A percentile compares a stretch with the other conserved stretches of the same genome.
Conservation (phyloP, 164 flowering plant species). For the Nymphaea colorata region DNA sequence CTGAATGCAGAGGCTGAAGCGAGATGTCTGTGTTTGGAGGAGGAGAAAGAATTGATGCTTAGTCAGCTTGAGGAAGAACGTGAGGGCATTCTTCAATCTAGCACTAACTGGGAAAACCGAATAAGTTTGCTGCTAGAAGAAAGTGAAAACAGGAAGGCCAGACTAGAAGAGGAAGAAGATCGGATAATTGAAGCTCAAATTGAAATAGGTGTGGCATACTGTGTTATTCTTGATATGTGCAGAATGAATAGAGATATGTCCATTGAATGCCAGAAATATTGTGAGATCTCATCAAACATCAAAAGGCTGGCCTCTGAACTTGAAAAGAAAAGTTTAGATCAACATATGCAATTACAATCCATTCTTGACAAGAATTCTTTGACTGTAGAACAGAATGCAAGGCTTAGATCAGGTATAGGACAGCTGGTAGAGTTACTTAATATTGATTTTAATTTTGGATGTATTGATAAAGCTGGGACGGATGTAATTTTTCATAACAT, state of each 20-base stretch:
- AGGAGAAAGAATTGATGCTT: constrained; percentile 38
- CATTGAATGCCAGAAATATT: constrained; percentile 52
- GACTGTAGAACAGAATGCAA: constrained; percentile 15
- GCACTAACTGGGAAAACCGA: constrained; percentile 38
- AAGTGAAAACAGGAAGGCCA: constrained; percentile 31
- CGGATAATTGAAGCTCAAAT: constrained; percentile 55
- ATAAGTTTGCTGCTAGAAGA: constrained; percentile 49
- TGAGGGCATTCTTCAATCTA: constrained; percentile 22
- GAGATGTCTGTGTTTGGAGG: constrained; percentile 24
- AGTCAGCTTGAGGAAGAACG: constrained; percentile 52
- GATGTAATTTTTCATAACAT: constrained; percentile 22
- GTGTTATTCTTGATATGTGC: constrained; percentile 53
- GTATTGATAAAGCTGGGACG: constrained; percentile 16
- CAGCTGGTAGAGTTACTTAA: constrained; percentile 45
- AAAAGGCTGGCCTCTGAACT: constrained; percentile 49
- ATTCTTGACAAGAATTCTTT: constrained; percentile 30
- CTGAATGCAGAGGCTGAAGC: constrained; percentile 19
- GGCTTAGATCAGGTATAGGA: constrained; percentile 35
- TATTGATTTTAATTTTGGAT: constrained; percentile 14
- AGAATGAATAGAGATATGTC: constrained; percentile 40
- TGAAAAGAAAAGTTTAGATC: constrained; percentile 55
- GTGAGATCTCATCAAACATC: constrained; percentile 44
- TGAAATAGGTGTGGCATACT: constrained; percentile 64
- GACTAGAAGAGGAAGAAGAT: constrained; percentile 60
- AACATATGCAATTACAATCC: constrained; percentile 52